phyloP scores from a whole-genome alignment of 2,329 filamentous ascomycete genomes.

The Botrytis cinerea region DNA sequence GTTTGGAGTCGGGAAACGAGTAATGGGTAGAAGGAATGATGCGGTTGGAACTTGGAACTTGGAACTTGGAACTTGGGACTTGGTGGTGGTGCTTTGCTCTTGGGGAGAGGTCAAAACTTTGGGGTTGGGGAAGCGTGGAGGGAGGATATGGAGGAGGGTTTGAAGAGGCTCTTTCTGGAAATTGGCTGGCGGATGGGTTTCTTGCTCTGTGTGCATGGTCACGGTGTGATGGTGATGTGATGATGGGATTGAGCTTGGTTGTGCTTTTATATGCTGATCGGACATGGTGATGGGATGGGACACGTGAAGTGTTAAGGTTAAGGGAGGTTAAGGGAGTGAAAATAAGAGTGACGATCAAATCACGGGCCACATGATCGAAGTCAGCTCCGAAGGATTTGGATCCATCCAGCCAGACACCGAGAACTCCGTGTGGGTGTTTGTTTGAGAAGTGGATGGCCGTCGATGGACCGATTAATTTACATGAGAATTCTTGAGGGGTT shows the following conservation, averaged over 20 bases:
- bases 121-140: neutral
- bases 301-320: neutral
- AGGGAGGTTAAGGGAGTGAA: neutral
- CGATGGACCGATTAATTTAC: neutral
- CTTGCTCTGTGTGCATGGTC: neutral
- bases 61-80: too few species aligned
- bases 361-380: slow-evolving; percentile 3
- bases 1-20: neutral
- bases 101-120: too few species aligned
- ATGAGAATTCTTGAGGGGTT: neutral
- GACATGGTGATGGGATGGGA: neutral
- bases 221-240: neutral
- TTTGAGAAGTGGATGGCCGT: neutral
- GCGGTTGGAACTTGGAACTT: neutral
- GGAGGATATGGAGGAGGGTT: neutral
- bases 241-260: neutral
- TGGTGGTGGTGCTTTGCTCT: too few species aligned
- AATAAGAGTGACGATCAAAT: neutral
- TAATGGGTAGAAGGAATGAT: neutral
- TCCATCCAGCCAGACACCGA: neutral
- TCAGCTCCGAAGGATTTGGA: neutral
- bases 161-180: neutral
- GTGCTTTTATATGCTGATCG: neutral
- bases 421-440: neutral
- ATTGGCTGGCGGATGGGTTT: neutral